Evolutionary conservation across 805 yeast species (phyloP), one percentile per base, ranked within the genome.

Genomic region (Candida sonorensis): DNA sequence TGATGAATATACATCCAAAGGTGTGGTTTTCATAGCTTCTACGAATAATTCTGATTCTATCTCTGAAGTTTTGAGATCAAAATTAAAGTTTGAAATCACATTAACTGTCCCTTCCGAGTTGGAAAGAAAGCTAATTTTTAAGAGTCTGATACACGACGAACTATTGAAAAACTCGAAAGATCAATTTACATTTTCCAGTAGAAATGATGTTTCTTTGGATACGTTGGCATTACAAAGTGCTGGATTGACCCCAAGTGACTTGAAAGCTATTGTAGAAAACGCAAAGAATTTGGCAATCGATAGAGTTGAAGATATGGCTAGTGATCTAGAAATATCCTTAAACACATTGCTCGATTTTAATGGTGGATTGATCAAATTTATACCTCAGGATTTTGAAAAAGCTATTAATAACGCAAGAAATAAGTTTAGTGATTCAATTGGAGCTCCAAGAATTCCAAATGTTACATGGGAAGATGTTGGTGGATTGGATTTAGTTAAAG

Each of bases 391-490:
- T 50, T 75, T 83, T 49, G 80, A 73, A 32, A 61, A 53, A 17
- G 80, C 95, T 0, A 84, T 87, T 32, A 74, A 77, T 35, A 78
- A 72, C 35, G 96, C 97, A 0, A 67, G 97, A 49, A 77, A 75
- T 48, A 87, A 84, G 52, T 88, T 81, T 56, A 81, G 95, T 46
- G 96, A 86, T 42, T 82, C 96, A 0, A 88, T 92, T 36, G 97
- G 97, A 7, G 97, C 97, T 0, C 98, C 98, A 11, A 67, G 86
- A 41, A 90, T 92, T 41, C 98, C 98, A 2, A 77, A 82, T 48
- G 97, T 92, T 6, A 77, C 77, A 40, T 92, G 98, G 98, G 92
- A 83, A 41, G 98, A 92, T 56, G 94, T 92, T 34, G 98, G 98
- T 21, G 98, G 98, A 2, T 64, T 92, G 45, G 96, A 85, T 41